Conservation (phyloP, 2,329 filamentous ascomycete species). For the Myriosclerotinia duriaeana region DNA sequence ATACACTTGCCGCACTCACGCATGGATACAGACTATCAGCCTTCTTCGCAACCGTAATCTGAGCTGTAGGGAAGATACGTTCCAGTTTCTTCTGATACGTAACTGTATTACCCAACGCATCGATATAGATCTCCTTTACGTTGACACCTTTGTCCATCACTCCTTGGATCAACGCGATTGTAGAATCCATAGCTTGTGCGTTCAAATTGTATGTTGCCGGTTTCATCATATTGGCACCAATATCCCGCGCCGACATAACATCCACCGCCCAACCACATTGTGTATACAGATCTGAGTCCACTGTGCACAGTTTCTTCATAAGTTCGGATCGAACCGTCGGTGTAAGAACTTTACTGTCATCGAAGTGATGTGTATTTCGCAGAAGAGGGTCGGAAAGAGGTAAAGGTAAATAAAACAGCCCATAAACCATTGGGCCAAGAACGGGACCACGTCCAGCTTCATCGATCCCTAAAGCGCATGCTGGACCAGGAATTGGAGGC, state of each 20-base stretch:
- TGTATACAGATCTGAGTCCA: conserved; percentile 55
- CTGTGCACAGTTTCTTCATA: conserved; percentile 67
- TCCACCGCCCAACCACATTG: conserved; percentile 82
- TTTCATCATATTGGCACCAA: conserved; percentile 42
- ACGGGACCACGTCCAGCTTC: conserved; percentile 93
- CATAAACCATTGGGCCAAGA: conserved; percentile 77
- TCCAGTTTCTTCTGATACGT: conserved; percentile 83
- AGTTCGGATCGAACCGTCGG: conserved; percentile 73
- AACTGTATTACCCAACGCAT: conserved; percentile 83
- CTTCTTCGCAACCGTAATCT: conserved; percentile 81
- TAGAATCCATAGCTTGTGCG: conserved; percentile 92
- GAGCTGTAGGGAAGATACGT: conserved; percentile 74
- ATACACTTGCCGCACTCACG: conserved; percentile 90
- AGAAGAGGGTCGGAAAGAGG: conserved; percentile 71
- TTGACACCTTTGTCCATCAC: conserved; percentile 78
- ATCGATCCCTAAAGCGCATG: conserved; percentile 84
- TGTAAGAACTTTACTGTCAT: conserved; percentile 92
- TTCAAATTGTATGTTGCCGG: conserved; percentile 79
- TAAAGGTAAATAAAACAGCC: conserved; percentile 72
- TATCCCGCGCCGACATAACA: conserved; percentile 67
- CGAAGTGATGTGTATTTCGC: conserved; percentile 77
- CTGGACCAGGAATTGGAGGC: conserved; percentile 45
- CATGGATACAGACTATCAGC: conserved; percentile 90
- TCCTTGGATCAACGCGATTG: conserved; percentile 74
- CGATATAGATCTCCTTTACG: conserved; percentile 86